Percentiles rank a stretch among this genome's conserved stretches.
Conservation (phyloP, 805 yeast species). For the Kodamaea sagamina region DNA sequence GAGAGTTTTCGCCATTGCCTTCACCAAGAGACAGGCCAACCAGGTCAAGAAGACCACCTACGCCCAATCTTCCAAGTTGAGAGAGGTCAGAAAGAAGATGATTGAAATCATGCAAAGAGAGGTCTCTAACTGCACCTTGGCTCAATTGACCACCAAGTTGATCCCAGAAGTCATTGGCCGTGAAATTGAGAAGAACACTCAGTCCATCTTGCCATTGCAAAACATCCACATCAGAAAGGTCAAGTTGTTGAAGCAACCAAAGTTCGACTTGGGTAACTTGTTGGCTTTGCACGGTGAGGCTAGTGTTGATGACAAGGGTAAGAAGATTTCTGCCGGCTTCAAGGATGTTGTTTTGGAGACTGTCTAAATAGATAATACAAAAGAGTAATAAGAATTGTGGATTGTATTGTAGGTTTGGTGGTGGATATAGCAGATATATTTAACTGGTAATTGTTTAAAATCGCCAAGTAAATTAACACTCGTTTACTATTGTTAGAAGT, state of each 20-base stretch:
- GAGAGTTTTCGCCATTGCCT: conserved; percentile 95
- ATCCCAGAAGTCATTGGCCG: conserved; percentile 98
- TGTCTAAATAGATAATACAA: conserved; percentile 53
- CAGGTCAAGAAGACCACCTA: conserved; percentile 96
- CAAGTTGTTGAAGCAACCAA: conserved; percentile 96
- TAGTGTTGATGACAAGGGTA: conserved; percentile 88
- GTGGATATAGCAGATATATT: background rate
- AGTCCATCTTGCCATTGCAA: conserved; percentile 94
- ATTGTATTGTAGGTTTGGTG: background rate
- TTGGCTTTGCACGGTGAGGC: conserved; percentile 97
- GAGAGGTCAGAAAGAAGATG: conserved; percentile 96
- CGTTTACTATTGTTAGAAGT: too few relatives aligned
- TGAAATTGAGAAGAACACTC: conserved; percentile 95
- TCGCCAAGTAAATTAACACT: too few relatives aligned
- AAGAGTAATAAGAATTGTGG: background rate
- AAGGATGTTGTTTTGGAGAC: conserved; percentile 98
- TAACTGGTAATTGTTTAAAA: background rate
- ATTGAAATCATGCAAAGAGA: conserved; percentile 93
- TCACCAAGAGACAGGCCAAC: conserved; percentile 96
- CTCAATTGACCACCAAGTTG: conserved; percentile 95
- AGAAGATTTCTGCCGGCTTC: conserved; percentile 95
- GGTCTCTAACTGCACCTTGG: conserved; percentile 89
- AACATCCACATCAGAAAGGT: conserved; percentile 98
- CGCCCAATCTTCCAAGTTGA: conserved; percentile 96
- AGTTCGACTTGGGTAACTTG: conserved; percentile 95